Conservation (phyloP, 129 eudicot genomes). For the Saposhnikovia divaricata region DNA sequence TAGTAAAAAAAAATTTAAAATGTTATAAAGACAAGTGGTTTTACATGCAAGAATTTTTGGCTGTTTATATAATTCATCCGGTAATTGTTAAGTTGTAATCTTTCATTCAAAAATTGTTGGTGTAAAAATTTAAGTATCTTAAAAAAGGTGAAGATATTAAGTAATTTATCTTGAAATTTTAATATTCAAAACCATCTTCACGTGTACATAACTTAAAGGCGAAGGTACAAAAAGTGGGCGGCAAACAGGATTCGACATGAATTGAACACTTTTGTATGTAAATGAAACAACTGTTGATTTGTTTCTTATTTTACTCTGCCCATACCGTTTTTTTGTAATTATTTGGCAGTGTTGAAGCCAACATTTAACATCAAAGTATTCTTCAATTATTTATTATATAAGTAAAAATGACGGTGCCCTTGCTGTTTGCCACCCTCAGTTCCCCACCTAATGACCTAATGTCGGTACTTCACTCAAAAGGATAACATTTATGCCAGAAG, state of each 20-base stretch:
- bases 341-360: background rate
- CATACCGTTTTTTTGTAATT: background rate
- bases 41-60: no score
- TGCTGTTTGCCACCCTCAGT: background rate
- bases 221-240: background rate
- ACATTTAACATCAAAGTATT: background rate
- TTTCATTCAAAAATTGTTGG: no score
- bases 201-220: background rate
- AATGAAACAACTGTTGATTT: background rate
- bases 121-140: no score
- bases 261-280: background rate
- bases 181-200: no score
- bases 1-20: no score
- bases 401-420: background rate
- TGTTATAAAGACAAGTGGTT: no score
- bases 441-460: background rate
- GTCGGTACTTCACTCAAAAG: background rate
- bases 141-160: no score
- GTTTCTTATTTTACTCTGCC: background rate
- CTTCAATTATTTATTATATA: background rate
- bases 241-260: background rate
- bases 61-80: no score
- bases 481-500: background rate
- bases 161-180: no score
- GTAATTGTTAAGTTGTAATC: no score